phyloP scores from a whole-genome alignment of 306 rosid genomes.

The Prunus mongolica region DNA sequence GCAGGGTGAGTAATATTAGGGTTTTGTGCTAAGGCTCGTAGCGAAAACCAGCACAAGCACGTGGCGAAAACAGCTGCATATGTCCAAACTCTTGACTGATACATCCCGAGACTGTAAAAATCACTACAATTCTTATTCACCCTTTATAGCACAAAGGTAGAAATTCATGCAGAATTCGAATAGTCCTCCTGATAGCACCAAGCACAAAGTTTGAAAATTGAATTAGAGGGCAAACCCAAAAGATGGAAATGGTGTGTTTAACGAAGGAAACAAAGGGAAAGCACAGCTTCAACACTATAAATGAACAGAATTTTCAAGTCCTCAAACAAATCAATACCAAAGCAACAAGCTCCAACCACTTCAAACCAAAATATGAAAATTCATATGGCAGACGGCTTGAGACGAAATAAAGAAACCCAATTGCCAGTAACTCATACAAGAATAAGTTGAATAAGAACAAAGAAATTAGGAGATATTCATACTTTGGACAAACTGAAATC shows the following conservation, averaged over 20 bases:
- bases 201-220: slow-evolving; percentile 3
- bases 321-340: not conserved
- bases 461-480: not conserved
- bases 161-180: not conserved
- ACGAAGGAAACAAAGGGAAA: not conserved
- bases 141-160: slow-evolving; percentile 17
- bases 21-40: slow-evolving; percentile 31
- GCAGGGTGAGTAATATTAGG: slow-evolving; percentile 23
- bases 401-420: slow-evolving; percentile 2
- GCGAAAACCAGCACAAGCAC: slow-evolving; percentile 50
- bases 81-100: slow-evolving; percentile 40
- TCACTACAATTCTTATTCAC: slow-evolving; percentile 21
- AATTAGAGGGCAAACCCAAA: slow-evolving; percentile 15
- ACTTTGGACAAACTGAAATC: not conserved
- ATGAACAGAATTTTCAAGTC: slow-evolving; percentile 5
- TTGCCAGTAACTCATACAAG: not conserved
- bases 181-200: slow-evolving; percentile 34
- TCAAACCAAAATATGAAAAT: not conserved
- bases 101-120: slow-evolving; percentile 39
- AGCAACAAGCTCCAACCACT: slow-evolving; percentile 1
- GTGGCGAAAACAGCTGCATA: slow-evolving; percentile 31
- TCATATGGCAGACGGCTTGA: slow-evolving; percentile 6
- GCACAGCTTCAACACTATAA: not conserved
- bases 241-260: not conserved
- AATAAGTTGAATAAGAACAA: not conserved